phyloP scores from a whole-genome alignment of 805 yeast genomes.

The Wickerhamiella kazuoi region DNA sequence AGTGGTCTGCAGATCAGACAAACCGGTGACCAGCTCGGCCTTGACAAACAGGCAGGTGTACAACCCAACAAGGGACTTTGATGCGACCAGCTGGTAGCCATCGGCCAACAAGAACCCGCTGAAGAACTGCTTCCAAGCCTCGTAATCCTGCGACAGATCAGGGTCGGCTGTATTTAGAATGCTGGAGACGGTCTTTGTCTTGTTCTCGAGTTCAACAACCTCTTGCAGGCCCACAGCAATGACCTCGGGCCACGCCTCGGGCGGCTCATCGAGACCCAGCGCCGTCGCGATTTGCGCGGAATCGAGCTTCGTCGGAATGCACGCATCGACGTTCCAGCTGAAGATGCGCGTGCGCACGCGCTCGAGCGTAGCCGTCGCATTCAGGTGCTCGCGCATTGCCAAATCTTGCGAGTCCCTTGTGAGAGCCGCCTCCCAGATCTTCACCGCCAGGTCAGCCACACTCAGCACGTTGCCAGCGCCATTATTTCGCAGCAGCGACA shows the following conservation, averaged over 20 bases:
- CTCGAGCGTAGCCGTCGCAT: constrained; percentile 6
- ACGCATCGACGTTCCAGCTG: constrained; percentile 28
- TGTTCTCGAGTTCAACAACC: constrained; percentile 70
- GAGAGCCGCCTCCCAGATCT: constrained; percentile 2
- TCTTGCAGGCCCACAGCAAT: constrained; percentile 80
- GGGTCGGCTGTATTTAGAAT: constrained; percentile 22
- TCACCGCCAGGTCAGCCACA: not conserved
- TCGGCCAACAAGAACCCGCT: constrained; percentile 13
- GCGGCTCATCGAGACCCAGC: constrained; percentile 5
- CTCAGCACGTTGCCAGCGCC: not conserved
- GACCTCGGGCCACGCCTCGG: constrained; percentile 36
- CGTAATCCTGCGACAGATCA: constrained; percentile 17
- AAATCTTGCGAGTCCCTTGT: not conserved
- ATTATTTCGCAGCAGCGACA: not conserved
- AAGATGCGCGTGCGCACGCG: constrained; percentile 18
- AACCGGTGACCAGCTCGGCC: constrained; percentile 31
- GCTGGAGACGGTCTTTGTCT: constrained; percentile 52
- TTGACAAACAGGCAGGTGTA: constrained; percentile 51
- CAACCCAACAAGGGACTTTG: constrained; percentile 76
- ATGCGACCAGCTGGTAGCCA: constrained; percentile 40
- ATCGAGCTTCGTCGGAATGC: constrained; percentile 19
- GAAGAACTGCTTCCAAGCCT: constrained; percentile 21
- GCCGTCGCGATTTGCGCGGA: constrained; percentile 10
- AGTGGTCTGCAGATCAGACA: constrained; percentile 49
- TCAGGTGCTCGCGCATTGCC: not conserved